Evolutionary conservation across 148 eudicot genomes (phyloP), one percentile per base, ranked within the genome.

Genomic region (Euryodendron excelsum): DNA sequence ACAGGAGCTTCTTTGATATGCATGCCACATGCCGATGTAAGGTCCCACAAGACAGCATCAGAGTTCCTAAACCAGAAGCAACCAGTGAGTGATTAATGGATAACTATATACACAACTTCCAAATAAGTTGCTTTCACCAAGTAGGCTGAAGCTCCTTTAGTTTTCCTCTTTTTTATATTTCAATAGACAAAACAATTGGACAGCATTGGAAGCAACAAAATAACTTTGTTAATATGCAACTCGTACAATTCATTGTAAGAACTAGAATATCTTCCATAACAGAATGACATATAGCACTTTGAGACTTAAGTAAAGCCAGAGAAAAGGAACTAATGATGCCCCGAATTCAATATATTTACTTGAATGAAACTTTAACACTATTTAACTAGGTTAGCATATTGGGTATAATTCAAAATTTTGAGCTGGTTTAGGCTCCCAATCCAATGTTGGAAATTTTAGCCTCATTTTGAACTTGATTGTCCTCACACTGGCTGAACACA

Each of bases 1-100:
- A 82, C 31, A 71, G 90, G 84, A 88, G 93, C 88, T 80, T 88
- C 86, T 79, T 82, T 10, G 82, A 80, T 67, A 80, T 83, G 72
- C 39, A 71, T 77, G 85, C 83, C 78, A 75, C 78, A 76, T 79
- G 59, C 44, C 33, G 27, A 11, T 3, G 14, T 53, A 53, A 31
- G 44, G 65, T 41, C 66, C 41, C 63, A 78, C 58, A 27, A 21
- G 23, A 52, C 63, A 36, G 41, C 55, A 12, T 9, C 15, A 31
- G 53, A 72, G 23, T 39, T 61, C 41, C 18, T 52, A 23, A 39
- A 20, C 37, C 28, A 72, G 66, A 69, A 76, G 77, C 68, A 72
- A 81, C 69, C 50, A 83, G 45, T 33, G 18, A 83, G 45, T 33
- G 18, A 34, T 34, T 73, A 65, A 34, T 12, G 64, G 64, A 53